Base-by-base conservation (phyloP, 805 yeast species). In the Schizosaccharomyces cryophilus region DNA sequence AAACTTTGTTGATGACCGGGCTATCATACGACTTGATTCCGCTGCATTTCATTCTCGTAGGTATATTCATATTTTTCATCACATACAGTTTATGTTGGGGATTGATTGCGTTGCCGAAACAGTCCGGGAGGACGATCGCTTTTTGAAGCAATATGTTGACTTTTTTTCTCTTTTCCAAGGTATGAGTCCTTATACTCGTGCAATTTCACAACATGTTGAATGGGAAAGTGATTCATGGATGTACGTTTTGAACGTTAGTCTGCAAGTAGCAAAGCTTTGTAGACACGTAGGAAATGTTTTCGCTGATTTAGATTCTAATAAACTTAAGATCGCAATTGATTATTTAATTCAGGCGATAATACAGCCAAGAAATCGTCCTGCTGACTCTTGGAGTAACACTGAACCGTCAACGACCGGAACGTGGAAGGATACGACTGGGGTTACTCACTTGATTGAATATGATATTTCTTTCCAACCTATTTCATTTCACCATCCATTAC, bases 221-320 rank as follows among this genome's bases (percentile, higher is more conserved):
- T 93, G 85, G 69, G 98, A 90, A 68, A 82, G 82, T 56, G 86
- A 85, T 40, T 90, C 86, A 60, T 93, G 89, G 75, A 78, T 83
- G 1, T 78, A 81, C 1, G 83, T 77, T 66, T 84, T 84, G 69
- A 84, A 83, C 64, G 80, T 84, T 1, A 70, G 82, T 62, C 82
- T 85, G 61, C 85, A 82, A 3, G 76, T 86, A 0, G 77, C 83
- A 9, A 83, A 84, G 62, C 68, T 74, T 1, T 72, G 72, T 4
- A 64, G 69, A 7, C 64, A 66, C 26, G 68, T 72, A 4, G 75
- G 76, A 0, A 59, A 63, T 9, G 74, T 74, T 4, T 65, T 69
- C 31, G 47, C 62, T 31, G 65, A 64, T 15, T 66, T 68, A 35
- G 19, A 65, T 17, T 9, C 30, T 2, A 15, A 21, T 9, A 26